Conservation (phyloP, 2,329 filamentous ascomycete genomes). For the Colletotrichum tanaceti region DNA sequence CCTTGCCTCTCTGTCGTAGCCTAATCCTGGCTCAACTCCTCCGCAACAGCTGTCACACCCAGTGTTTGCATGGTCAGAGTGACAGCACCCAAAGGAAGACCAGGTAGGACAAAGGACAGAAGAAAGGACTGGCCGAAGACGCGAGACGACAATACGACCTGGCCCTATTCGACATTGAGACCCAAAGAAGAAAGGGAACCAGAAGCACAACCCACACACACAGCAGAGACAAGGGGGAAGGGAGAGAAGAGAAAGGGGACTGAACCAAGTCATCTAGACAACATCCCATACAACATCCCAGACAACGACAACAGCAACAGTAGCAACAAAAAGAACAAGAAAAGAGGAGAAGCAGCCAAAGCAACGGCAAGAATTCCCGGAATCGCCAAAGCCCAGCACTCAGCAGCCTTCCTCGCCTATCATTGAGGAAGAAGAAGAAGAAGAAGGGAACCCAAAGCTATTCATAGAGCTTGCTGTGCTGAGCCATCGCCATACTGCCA, state of each 20-base stretch:
- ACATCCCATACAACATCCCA: background rate
- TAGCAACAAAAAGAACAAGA: no score
- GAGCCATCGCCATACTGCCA: conserved; percentile 16
- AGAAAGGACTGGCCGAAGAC: conserved; percentile 10
- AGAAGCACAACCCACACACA: conserved; percentile 2
- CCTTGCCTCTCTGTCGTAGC: background rate
- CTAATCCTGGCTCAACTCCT: conserved; percentile 2
- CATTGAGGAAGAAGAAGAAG: conserved; percentile 16
- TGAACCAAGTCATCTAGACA: conserved; percentile 1
- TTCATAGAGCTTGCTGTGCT: conserved; percentile 32
- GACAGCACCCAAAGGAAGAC: background rate
- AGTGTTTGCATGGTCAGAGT: background rate
- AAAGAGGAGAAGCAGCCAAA: conserved; percentile 5
- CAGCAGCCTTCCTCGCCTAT: background rate
- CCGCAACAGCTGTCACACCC: conserved; percentile 4
- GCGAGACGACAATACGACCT: conserved; percentile 5
- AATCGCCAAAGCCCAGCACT: conserved; percentile 7
- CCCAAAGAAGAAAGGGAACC: conserved; percentile 1
- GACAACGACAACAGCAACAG: background rate
- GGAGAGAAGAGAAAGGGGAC: background rate
- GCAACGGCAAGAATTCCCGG: background rate
- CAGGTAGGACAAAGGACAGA: background rate
- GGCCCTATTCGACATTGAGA: conserved; percentile 4
- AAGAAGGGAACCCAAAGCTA: conserved; percentile 20
- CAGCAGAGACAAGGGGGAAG: background rate